Conservation (phyloP, 1,284 basidiomycete species). For the Wallemia ichthyophaga region DNA sequence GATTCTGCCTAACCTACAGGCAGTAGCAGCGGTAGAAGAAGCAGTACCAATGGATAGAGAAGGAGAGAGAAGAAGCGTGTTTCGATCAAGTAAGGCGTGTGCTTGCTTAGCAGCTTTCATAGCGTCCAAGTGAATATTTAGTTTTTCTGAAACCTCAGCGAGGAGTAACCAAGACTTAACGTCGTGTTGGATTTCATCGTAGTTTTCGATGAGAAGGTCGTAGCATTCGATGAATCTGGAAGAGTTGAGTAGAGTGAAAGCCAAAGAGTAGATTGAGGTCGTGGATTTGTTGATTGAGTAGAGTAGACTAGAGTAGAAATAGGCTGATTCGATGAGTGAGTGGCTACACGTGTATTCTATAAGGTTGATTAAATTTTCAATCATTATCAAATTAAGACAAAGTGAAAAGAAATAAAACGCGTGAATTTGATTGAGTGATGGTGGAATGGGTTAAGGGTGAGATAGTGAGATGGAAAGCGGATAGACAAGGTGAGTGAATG, state of each 20-base stretch:
- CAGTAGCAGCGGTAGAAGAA: neutral
- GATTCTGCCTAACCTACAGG: neutral
- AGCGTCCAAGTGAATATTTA: neutral
- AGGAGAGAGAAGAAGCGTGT: neutral
- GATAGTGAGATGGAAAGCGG: no score
- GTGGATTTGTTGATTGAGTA: conserved; percentile 9
- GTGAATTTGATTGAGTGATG: no score
- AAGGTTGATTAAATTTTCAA: neutral
- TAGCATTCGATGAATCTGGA: neutral
- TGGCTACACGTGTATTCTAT: conserved; percentile 9
- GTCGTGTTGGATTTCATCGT: neutral
- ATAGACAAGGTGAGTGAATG: no score
- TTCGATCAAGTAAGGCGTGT: neutral
- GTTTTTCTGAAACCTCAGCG: neutral
- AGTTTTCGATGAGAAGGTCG: neutral
- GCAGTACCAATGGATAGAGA: neutral
- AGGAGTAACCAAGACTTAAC: neutral
- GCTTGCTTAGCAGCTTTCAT: neutral
- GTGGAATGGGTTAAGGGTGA: no score
- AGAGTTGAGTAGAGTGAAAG: neutral
- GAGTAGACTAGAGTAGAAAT: conserved; percentile 15
- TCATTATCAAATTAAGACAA: no score
- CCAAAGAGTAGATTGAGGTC: conserved; percentile 3
- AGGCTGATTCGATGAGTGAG: conserved; percentile 10
- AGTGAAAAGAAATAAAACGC: no score